These are phyloP conservation scores for Fusarium hostae DNA, from an alignment of 2,329 filamentous ascomycete species.

Conservation along the genomic window DNA sequence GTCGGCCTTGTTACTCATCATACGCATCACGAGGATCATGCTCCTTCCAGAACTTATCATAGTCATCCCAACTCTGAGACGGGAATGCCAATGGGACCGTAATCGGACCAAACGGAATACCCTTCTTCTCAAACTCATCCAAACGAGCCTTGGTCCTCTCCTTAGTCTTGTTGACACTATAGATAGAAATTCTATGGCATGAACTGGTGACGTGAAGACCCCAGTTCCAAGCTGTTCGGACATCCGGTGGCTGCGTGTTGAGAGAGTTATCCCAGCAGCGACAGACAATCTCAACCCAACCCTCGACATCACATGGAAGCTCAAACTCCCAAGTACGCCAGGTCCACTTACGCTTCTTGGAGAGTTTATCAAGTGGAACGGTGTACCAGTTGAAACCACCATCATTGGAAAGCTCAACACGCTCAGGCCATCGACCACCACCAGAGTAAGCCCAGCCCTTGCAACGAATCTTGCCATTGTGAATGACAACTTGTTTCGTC, in stretches of 20 bases:
- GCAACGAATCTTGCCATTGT: slow-evolving; percentile 67
- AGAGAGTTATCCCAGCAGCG: slow-evolving; percentile 71
- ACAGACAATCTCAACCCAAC: slow-evolving; percentile 68
- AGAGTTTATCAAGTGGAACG: slow-evolving; percentile 69
- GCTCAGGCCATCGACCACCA: slow-evolving; percentile 68
- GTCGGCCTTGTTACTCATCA: slow-evolving; percentile 4
- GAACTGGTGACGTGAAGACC: slow-evolving; percentile 72
- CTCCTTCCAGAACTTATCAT: slow-evolving; percentile 49
- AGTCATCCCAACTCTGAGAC: slow-evolving; percentile 61
- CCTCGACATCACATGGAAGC: slow-evolving; percentile 70
- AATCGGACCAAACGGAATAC: slow-evolving; percentile 61
- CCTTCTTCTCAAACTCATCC: slow-evolving; percentile 61
- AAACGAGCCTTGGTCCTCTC: slow-evolving; percentile 61
- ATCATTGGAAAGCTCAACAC: slow-evolving; percentile 72
- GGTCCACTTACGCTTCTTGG: slow-evolving; percentile 69
- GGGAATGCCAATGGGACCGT: slow-evolving; percentile 64
- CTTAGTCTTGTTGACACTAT: slow-evolving; percentile 68
- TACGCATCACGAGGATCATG: slow-evolving; percentile 46
- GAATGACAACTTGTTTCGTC: slow-evolving; percentile 69
- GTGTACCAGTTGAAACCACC: slow-evolving; percentile 74
- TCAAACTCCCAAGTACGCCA: slow-evolving; percentile 74
- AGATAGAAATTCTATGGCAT: slow-evolving; percentile 69
- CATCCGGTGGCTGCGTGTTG: slow-evolving; percentile 68
- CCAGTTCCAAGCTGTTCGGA: slow-evolving; percentile 71
- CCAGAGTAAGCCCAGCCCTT: slow-evolving; percentile 70